Percentiles rank a stretch among this genome's conserved stretches.
phyloP scores from a whole-genome alignment of 2,329 filamentous ascomycete species.

The Beauveria rudraprayagi region DNA sequence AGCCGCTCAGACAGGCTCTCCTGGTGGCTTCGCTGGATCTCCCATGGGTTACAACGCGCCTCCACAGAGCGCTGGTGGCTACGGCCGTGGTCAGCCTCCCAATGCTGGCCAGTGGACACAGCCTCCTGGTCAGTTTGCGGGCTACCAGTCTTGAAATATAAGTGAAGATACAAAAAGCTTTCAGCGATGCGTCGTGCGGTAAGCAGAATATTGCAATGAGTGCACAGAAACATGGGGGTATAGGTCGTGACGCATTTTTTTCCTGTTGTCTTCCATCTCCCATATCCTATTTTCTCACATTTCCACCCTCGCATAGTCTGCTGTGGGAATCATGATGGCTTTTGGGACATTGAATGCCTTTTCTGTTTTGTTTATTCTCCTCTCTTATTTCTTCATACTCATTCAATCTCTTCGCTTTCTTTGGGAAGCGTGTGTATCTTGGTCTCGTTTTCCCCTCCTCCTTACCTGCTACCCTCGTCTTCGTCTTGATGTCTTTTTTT shows the following conservation, averaged over 20 bases:
- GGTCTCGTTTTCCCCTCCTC: conserved; percentile 15
- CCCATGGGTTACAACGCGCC: conserved; percentile 60
- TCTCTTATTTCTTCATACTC: conserved; percentile 9
- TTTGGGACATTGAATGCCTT: conserved; percentile 10
- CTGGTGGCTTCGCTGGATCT: conserved; percentile 55
- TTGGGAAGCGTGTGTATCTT: conserved; percentile 5
- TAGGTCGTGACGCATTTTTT: conserved; percentile 6
- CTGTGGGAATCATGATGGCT: conserved; percentile 6
- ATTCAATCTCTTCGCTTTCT: conserved; percentile 7
- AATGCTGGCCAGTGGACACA: conserved; percentile 47
- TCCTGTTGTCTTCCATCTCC: conserved; percentile 14
- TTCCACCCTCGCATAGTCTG: background rate
- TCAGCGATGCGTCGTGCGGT: background rate
- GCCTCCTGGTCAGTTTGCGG: conserved; percentile 47
- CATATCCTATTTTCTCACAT: conserved; percentile 9
- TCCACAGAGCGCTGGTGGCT: conserved; percentile 72
- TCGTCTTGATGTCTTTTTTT: conserved; percentile 20
- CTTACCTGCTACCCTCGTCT: conserved; percentile 15
- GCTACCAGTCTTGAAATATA: conserved; percentile 50
- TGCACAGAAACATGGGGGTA: conserved; percentile 4
- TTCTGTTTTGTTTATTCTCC: conserved; percentile 7
- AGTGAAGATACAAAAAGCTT: background rate
- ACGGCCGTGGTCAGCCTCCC: conserved; percentile 65
- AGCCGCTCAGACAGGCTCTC: conserved; percentile 49
- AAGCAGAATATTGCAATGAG: background rate